Conservation (phyloP, 2,329 filamentous ascomycete genomes). For the Acarospora socialis region DNA sequence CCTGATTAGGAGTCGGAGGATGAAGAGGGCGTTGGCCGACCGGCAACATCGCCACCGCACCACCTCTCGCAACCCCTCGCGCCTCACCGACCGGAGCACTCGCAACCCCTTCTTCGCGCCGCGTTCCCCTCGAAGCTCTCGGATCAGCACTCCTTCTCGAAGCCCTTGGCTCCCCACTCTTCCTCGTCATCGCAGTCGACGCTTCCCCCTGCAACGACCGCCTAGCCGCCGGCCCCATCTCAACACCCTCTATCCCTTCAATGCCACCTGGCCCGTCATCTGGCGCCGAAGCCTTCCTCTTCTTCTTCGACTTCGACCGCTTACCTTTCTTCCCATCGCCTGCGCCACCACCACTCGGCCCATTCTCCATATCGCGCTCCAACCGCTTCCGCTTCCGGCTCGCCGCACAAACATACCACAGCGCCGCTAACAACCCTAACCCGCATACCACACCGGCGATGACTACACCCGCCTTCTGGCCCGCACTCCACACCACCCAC, state of each 20-base stretch:
- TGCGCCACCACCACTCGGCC: neutral
- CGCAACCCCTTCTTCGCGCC: neutral
- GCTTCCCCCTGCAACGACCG: neutral
- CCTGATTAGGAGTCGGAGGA: neutral
- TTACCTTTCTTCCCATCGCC: neutral
- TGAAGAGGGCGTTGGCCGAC: neutral
- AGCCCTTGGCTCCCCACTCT: neutral
- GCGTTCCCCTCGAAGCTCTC: too few species aligned
- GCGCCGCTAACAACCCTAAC: neutral
- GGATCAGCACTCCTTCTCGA: too few species aligned
- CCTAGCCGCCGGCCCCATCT: neutral
- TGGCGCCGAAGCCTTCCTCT: too few species aligned
- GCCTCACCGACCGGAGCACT: neutral
- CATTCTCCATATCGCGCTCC: neutral
- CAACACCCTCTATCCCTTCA: neutral
- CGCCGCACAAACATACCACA: neutral
- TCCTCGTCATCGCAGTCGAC: neutral
- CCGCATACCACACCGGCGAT: neutral
- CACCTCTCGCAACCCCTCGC: neutral
- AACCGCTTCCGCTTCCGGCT: neutral
- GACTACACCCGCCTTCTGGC: neutral
- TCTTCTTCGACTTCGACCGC: neutral
- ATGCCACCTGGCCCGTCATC: too few species aligned
- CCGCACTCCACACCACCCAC: neutral
- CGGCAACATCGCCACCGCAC: neutral